phyloP scores from a whole-genome alignment of 176 grass and related monocot species.

The Saccharum officinarum region DNA sequence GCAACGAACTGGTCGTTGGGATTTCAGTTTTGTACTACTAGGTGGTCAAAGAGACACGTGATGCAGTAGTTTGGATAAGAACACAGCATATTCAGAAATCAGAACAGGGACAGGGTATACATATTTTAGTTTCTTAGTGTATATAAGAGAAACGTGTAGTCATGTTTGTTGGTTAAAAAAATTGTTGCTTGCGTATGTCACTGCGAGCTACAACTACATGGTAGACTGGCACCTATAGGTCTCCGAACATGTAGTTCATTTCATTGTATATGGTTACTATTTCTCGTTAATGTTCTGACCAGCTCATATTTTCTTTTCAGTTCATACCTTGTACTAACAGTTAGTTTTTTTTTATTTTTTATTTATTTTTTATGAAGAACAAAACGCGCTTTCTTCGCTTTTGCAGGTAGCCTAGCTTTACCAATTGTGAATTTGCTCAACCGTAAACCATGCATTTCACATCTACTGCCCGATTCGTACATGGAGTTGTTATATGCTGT shows the following conservation, averaged over 20 bases:
- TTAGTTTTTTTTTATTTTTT: too few species aligned
- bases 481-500: not conserved
- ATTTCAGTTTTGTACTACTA: slow-evolving; percentile 7
- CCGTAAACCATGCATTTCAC: not conserved
- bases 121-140: not conserved
- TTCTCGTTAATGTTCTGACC: not conserved
- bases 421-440: not conserved
- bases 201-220: not conserved
- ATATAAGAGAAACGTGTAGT: not conserved
- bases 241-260: not conserved
- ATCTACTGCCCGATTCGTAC: not conserved
- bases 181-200: not conserved
- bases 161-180: not conserved
- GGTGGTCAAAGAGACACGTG: slow-evolving; percentile 24
- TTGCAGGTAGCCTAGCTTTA: not conserved
- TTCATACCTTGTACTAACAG: not conserved
- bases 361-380: not conserved
- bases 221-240: not conserved
- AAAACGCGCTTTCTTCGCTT: not conserved
- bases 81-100: not conserved
- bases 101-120: not conserved
- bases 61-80: not conserved
- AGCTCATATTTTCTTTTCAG: not conserved
- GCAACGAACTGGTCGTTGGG: not conserved
- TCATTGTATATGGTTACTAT: not conserved